Conservation (phyloP, 345 rosid genomes). For the Populus pruinosa region DNA sequence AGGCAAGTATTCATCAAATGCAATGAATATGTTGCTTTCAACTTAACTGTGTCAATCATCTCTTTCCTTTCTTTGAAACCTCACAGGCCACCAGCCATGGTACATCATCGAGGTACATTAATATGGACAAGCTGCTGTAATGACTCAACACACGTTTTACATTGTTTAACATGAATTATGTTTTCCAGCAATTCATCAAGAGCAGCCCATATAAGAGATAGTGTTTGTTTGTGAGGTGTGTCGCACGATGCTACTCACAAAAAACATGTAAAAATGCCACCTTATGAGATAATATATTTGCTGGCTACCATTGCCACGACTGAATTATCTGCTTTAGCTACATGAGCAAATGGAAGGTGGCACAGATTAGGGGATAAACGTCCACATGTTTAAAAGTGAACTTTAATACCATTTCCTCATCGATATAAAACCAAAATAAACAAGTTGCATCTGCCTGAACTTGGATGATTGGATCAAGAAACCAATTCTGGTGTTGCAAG, state of each 20-base stretch:
- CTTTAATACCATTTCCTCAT: too few relatives aligned
- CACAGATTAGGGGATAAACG: neutral
- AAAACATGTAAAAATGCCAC: neutral
- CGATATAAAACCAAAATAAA: too few relatives aligned
- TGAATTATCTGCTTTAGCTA: neutral
- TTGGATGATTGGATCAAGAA: too few relatives aligned
- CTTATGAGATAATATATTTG: neutral
- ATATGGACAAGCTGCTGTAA: neutral
- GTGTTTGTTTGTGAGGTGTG: too few relatives aligned
- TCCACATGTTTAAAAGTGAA: too few relatives aligned
- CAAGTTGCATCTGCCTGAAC: too few relatives aligned
- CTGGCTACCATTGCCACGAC: neutral
- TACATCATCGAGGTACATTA: neutral
- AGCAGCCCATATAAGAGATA: neutral
- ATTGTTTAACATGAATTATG: neutral
- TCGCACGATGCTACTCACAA: too few relatives aligned
- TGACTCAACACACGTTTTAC: neutral
- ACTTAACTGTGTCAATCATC: neutral
- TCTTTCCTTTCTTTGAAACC: neutral
- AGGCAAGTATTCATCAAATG: slow-evolving; percentile 1
- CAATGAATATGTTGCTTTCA: slow-evolving; percentile 23
- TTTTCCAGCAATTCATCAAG: neutral
- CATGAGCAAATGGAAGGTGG: neutral
- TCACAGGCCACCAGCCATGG: neutral
- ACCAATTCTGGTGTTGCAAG: too few relatives aligned